Percentiles rank a stretch among this genome's conserved stretches.
phyloP scores from a whole-genome alignment of 2,329 filamentous ascomycete species.

The Fusarium chlamydosporum region DNA sequence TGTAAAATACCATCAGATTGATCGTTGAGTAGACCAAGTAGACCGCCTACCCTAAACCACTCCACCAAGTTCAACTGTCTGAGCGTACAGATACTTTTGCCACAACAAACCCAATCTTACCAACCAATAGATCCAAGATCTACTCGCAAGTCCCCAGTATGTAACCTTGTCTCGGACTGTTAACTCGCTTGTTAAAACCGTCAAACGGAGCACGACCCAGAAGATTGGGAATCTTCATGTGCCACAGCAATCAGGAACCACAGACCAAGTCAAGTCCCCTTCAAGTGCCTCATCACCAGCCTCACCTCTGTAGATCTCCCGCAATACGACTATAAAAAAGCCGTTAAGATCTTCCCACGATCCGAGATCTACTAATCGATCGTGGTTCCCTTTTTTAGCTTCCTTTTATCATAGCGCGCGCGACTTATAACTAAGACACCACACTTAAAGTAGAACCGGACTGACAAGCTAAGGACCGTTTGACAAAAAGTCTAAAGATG shows the following conservation, averaged over 20 bases:
- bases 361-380: conserved; percentile 8
- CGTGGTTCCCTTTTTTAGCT: neutral
- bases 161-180: neutral
- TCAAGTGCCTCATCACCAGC: conserved; percentile 28
- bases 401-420: neutral
- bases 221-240: conserved; percentile 2
- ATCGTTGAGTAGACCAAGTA: too few relatives aligned
- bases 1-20: neutral
- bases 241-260: conserved; percentile 14
- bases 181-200: conserved; percentile 24
- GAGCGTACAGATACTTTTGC: neutral
- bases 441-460: neutral
- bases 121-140: neutral
- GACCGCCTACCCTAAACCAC: conserved; percentile 12
- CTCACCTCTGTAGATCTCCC: conserved; percentile 28
- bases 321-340: conserved; percentile 12
- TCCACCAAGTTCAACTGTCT: neutral
- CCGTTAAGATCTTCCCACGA: conserved; percentile 31
- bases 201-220: conserved; percentile 27
- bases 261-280: neutral
- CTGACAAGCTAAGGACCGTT: neutral
- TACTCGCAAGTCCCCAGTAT: neutral
- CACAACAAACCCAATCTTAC: neutral
- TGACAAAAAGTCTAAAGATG: neutral
- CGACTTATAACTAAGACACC: conserved; percentile 19